A percentile compares a stretch with the other conserved stretches of the same genome.
Evolutionary conservation across 1,139 yeast genomes (phyloP).

Genomic region (Keqinozyma sinolaborantium): DNA sequence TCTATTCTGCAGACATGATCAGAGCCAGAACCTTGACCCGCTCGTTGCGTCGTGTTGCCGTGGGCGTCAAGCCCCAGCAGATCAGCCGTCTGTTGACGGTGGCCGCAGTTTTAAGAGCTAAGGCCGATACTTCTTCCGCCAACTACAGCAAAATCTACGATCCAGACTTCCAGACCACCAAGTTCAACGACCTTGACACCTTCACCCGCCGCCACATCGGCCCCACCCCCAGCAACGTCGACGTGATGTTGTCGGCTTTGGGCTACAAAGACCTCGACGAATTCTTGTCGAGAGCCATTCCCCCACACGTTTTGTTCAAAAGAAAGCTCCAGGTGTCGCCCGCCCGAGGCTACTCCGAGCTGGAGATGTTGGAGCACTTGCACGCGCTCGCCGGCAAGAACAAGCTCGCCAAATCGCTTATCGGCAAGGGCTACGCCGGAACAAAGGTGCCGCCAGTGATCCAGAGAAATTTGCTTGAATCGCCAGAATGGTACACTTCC

Average conservation of each 20-base stretch:
- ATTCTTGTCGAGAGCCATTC: conserved; percentile 73
- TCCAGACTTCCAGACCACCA: conserved; percentile 25
- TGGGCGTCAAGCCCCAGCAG: background rate
- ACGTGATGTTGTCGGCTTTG: conserved; percentile 59
- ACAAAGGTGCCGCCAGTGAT: conserved; percentile 89
- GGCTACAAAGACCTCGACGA: conserved; percentile 68
- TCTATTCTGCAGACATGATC: background rate
- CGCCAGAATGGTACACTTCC: conserved; percentile 98
- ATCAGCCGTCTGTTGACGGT: background rate
- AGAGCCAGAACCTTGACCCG: background rate
- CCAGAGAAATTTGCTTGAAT: conserved; percentile 85
- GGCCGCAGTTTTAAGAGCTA: conserved; percentile 8
- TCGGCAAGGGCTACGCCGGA: conserved; percentile 94
- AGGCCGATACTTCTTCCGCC: conserved; percentile 47
- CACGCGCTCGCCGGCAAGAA: conserved; percentile 71
- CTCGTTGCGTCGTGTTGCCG: background rate
- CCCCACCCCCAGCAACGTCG: conserved; percentile 63
- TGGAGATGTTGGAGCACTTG: conserved; percentile 71
- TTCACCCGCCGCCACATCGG: conserved; percentile 92
- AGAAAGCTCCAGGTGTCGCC: conserved; percentile 66
- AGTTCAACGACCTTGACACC: conserved; percentile 58
- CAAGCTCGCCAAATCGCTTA: conserved; percentile 65
- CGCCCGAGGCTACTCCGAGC: conserved; percentile 71
- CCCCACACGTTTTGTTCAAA: conserved; percentile 66
- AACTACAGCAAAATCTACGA: conserved; percentile 39